These are phyloP conservation scores for Spiraea crenata DNA, from an alignment of 331 rosid species.

Conservation along the genomic window DNA sequence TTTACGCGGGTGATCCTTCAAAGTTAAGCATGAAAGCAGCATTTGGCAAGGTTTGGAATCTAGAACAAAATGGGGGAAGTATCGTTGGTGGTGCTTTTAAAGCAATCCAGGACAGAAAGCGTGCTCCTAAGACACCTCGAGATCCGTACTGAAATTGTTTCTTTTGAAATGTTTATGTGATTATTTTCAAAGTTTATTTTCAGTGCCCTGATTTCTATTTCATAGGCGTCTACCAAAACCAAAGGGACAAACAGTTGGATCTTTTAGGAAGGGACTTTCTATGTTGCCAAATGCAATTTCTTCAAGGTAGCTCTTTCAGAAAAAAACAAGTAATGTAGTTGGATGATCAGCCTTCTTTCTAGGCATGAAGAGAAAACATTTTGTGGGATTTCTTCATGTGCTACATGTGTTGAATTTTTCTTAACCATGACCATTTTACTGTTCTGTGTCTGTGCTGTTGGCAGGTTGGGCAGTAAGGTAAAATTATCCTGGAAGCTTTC, in stretches of 20 bases:
- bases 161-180: constrained; percentile 22
- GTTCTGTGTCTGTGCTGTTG: constrained; percentile 31
- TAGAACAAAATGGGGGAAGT: constrained; percentile 61
- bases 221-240: constrained; percentile 89
- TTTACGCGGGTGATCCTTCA: constrained; percentile 68
- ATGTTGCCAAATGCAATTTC: constrained; percentile 93
- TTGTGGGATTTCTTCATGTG: not conserved
- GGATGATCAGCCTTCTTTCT: not conserved
- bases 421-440: constrained; percentile 19
- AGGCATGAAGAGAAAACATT: not conserved
- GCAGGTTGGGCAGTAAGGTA: constrained; percentile 80
- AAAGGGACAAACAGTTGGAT: constrained; percentile 96
- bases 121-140: constrained; percentile 61
- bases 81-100: constrained; percentile 63
- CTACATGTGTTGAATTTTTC: constrained; percentile 7
- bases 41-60: constrained; percentile 58
- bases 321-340: constrained; percentile 13
- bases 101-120: constrained; percentile 79
- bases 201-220: constrained; percentile 36
- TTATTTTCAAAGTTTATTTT: constrained; percentile 19
- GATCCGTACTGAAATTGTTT: constrained; percentile 64
- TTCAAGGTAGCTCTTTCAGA: constrained; percentile 45
- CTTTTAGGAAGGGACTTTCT: constrained; percentile 85
- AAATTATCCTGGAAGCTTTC: constrained; percentile 92
- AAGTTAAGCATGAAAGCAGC: constrained; percentile 67